A percentile compares a stretch with the other conserved stretches of the same genome.
Conservation (phyloP, 2,329 filamentous ascomycete species). For the Fonsecaea monophora region DNA sequence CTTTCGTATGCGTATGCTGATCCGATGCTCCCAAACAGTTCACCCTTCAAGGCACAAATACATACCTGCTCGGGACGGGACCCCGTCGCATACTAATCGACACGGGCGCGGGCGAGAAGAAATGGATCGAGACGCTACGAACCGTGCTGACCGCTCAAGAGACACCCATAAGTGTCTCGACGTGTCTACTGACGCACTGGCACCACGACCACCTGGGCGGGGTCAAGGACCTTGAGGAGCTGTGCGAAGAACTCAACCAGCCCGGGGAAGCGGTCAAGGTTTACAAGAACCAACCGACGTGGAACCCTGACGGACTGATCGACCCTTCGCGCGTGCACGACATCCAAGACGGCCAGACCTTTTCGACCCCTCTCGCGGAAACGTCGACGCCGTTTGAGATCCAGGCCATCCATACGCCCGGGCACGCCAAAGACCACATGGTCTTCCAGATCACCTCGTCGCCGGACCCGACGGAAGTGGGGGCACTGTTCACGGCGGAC, state of each 20-base stretch:
- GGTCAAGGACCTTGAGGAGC: slow-evolving; percentile 68
- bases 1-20: not conserved
- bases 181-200: slow-evolving; percentile 86
- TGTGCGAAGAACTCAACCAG: slow-evolving; percentile 65
- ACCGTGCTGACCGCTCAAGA: slow-evolving; percentile 58
- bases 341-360: slow-evolving; percentile 46
- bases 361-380: slow-evolving; percentile 41
- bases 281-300: slow-evolving; percentile 50
- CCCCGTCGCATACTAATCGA: slow-evolving; percentile 79
- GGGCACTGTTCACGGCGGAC: slow-evolving; percentile 86
- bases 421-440: slow-evolving; percentile 85
- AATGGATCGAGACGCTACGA: slow-evolving; percentile 73
- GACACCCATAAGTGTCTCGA: slow-evolving; percentile 69
- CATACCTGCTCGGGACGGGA: slow-evolving; percentile 86
- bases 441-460: slow-evolving; percentile 68
- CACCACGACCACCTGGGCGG: slow-evolving; percentile 86
- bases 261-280: slow-evolving; percentile 46
- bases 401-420: slow-evolving; percentile 70
- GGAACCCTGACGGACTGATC: slow-evolving; percentile 63
- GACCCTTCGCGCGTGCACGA: slow-evolving; percentile 61
- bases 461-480: slow-evolving; percentile 61
- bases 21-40: slow-evolving; percentile 51
- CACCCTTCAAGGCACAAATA: slow-evolving; percentile 82
- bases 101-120: slow-evolving; percentile 79
- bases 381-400: slow-evolving; percentile 65